phyloP scores from a whole-genome alignment of 2,329 filamentous ascomycete genomes.

The Cladophialophora immunda region DNA sequence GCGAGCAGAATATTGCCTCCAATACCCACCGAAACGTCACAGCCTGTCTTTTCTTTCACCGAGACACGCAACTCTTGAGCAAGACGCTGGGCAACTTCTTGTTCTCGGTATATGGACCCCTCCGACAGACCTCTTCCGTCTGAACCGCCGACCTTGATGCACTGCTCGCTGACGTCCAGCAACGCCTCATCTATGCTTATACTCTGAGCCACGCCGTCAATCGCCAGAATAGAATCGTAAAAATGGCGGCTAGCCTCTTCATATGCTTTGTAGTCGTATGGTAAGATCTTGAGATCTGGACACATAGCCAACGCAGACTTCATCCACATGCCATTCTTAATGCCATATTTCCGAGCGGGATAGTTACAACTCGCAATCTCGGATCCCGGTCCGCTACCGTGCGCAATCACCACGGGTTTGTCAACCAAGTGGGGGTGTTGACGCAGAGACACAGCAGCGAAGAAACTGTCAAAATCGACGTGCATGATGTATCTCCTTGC shows the following conservation, averaged over 20 bases:
- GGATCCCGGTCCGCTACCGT: constrained; percentile 82
- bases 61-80: constrained; percentile 71
- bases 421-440: constrained; percentile 76
- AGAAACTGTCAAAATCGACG: constrained; percentile 98
- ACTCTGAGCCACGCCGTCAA: constrained; percentile 88
- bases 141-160: constrained; percentile 71
- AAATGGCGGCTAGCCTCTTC: constrained; percentile 90
- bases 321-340: constrained; percentile 99
- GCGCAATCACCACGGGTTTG: constrained; percentile 88
- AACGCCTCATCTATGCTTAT: constrained; percentile 97
- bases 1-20: constrained; percentile 90
- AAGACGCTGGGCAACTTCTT: constrained; percentile 78
- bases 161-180: constrained; percentile 78
- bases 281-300: constrained; percentile 85
- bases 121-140: constrained; percentile 72
- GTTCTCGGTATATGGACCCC: constrained; percentile 77
- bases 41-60: constrained; percentile 79
- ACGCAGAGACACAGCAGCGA: constrained; percentile 89
- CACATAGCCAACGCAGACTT: constrained; percentile 84
- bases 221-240: constrained; percentile 81
- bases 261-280: constrained; percentile 94
- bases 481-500: constrained; percentile 86
- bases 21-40: constrained; percentile 90
- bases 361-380: constrained; percentile 99
- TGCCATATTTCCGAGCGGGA: constrained; percentile 80